Conservation (phyloP, 2,329 filamentous ascomycete species). For the Capronia epimyces region DNA sequence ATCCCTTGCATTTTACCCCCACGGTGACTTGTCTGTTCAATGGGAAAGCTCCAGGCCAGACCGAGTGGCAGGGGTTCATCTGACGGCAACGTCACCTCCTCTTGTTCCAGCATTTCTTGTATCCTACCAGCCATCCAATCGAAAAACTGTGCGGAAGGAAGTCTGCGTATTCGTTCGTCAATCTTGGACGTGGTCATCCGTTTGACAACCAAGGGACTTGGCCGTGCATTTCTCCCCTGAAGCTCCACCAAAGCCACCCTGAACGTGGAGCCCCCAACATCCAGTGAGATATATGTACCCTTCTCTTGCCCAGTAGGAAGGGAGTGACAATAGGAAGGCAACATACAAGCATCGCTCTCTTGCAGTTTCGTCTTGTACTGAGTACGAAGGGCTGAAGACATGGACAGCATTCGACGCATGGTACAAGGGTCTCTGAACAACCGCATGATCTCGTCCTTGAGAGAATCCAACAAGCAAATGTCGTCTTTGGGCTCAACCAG, state of each 20-base stretch:
- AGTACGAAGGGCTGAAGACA: conserved; percentile 42
- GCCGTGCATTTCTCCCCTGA: conserved; percentile 42
- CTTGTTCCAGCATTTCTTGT: conserved; percentile 46
- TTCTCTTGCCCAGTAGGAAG: conserved; percentile 55
- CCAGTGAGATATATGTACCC: conserved; percentile 57
- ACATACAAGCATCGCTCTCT: conserved; percentile 56
- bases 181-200: conserved; percentile 53
- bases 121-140: conserved; percentile 62
- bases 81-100: conserved; percentile 32
- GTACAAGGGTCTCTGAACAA: conserved; percentile 35
- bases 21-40: conserved; percentile 58
- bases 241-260: conserved; percentile 57
- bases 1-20: conserved; percentile 55
- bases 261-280: conserved; percentile 63
- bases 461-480: conserved; percentile 33
- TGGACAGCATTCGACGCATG: conserved; percentile 34
- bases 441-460: conserved; percentile 33
- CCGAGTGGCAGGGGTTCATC: conserved; percentile 50
- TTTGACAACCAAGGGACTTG: conserved; percentile 49
- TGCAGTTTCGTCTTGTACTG: conserved; percentile 53
- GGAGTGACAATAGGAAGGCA: conserved; percentile 60
- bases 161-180: conserved; percentile 50
- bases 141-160: conserved; percentile 56
- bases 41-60: conserved; percentile 61
- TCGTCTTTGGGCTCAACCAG: conserved; percentile 17